Base-by-base conservation (phyloP, 441 rosid species). In the Viola pubescens region DNA sequence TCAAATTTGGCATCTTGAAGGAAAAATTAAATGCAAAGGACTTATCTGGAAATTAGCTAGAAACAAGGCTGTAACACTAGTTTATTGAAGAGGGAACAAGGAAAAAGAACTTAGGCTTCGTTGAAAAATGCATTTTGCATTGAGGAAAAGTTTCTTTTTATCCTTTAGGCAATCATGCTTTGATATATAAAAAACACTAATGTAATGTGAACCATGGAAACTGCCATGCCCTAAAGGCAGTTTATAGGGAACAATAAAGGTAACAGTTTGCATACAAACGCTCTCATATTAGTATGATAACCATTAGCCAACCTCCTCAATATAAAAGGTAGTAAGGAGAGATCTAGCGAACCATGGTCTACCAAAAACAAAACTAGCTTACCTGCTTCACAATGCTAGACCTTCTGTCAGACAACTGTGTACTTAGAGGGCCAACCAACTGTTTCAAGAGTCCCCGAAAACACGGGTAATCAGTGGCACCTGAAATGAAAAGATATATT, bases 351-450 rank as follows among this genome's bases (percentile, higher is more conserved):
- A 56, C 40, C 37, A 63, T 44, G 44, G 46, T 40, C 59, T 55
- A 62, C 0, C 8, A 54, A 65, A 41, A 63, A 69, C 56, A 66
- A 70, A 38, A 19, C 39, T 4, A 68, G 43, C 4, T 47, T 58
- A 90, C 99, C 96, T 94, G 99, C 81, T 94, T 94, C 58, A 94
- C 99, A 56, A 94, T 82, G 76, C 82, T 90, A 59, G 99, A 94
- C 79, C 99, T 94, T 59, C 99, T 79, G 66, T 94, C 99, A 48
- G 96, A 81, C 73, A 94, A 72, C 56, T 94, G 99, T 57, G 88
- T 76, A 76, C 82, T 85, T 61, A 94, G 71, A 68, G 97, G 89
- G 54, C 85, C 88, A 73, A 78, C 78, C 79, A 94, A 91, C 66
- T 94, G 99, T 75, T 94, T 91, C 81, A 94, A 54, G 54, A 91